Evolutionary conservation across 2,329 filamentous ascomycete species (phyloP).

Genomic region (Trichophyton verrucosum): DNA sequence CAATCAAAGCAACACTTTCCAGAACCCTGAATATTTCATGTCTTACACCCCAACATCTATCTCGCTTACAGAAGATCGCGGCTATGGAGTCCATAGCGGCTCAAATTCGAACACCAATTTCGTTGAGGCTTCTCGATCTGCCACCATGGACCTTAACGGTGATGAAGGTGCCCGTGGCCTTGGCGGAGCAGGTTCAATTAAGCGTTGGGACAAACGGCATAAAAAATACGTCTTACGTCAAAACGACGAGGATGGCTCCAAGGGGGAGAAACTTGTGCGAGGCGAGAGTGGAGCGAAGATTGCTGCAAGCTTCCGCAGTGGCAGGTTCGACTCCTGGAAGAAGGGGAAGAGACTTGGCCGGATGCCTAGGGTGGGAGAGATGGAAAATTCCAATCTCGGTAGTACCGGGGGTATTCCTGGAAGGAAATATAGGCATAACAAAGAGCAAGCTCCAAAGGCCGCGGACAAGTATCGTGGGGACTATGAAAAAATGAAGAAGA

Average conservation of each 20-base stretch:
- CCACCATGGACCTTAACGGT: constrained; percentile 82
- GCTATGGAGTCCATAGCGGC: constrained; percentile 83
- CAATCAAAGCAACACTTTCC: constrained; percentile 42
- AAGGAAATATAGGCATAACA: constrained; percentile 69
- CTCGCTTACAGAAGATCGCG: constrained; percentile 77
- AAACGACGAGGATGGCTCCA: constrained; percentile 90
- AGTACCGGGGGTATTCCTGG: constrained; percentile 28
- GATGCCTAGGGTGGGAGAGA: constrained; percentile 70
- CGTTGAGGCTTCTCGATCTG: constrained; percentile 71
- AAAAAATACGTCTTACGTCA: constrained; percentile 86
- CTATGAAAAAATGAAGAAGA: constrained; percentile 81
- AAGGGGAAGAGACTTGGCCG: constrained; percentile 69
- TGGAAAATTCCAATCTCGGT: constrained; percentile 44
- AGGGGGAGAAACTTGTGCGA: constrained; percentile 60
- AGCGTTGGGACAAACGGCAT: constrained; percentile 95
- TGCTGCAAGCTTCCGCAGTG: constrained; percentile 81
- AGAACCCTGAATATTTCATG: constrained; percentile 90
- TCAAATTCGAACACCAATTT: constrained; percentile 54
- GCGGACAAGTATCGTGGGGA: constrained; percentile 88
- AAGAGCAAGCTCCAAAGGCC: constrained; percentile 78
- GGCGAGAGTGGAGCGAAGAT: constrained; percentile 95
- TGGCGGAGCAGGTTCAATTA: constrained; percentile 59
- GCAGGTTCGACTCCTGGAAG: constrained; percentile 86
- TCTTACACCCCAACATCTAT: constrained; percentile 73
- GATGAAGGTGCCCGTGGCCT: constrained; percentile 75